Conservation (phyloP, 2,329 filamentous ascomycete genomes). For the Aspergillus pseudoglaucus region DNA sequence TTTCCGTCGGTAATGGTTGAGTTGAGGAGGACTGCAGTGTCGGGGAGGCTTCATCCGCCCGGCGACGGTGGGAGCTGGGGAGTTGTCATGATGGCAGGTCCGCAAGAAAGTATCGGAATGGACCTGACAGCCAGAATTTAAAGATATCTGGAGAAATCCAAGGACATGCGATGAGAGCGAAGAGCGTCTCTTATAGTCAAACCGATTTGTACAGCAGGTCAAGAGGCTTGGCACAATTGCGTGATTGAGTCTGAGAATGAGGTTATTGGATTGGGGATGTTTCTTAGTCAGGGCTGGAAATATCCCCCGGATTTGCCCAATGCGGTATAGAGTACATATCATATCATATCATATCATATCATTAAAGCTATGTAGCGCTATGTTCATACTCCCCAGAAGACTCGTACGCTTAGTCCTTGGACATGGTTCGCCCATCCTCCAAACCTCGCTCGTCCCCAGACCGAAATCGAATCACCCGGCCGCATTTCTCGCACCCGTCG, state of each 20-base stretch:
- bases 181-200: slow-evolving; percentile 22
- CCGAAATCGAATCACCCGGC: slow-evolving; percentile 30
- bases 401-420: slow-evolving; percentile 20
- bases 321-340: too few species aligned
- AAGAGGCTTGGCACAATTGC: slow-evolving; percentile 29
- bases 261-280: background rate
- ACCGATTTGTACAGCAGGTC: slow-evolving; percentile 8
- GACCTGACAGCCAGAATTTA: too few species aligned
- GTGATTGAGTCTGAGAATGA: slow-evolving; percentile 9
- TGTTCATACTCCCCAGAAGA: slow-evolving; percentile 28
- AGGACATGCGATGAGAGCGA: slow-evolving; percentile 10
- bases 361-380: background rate
- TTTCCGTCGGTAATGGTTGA: slow-evolving; percentile 17
- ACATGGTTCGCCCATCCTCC: slow-evolving; percentile 32
- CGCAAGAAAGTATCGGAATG: too few species aligned
- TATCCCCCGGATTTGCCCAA: background rate
- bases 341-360: too few species aligned
- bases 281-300: background rate
- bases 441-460: slow-evolving; percentile 35
- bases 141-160: background rate
- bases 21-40: background rate
- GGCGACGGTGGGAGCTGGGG: background rate
- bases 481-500: slow-evolving; percentile 26
- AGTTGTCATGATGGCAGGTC: background rate
- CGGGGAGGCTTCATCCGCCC: background rate